Base-by-base conservation (phyloP, 345 rosid genomes). In the Populus ilicifolia region DNA sequence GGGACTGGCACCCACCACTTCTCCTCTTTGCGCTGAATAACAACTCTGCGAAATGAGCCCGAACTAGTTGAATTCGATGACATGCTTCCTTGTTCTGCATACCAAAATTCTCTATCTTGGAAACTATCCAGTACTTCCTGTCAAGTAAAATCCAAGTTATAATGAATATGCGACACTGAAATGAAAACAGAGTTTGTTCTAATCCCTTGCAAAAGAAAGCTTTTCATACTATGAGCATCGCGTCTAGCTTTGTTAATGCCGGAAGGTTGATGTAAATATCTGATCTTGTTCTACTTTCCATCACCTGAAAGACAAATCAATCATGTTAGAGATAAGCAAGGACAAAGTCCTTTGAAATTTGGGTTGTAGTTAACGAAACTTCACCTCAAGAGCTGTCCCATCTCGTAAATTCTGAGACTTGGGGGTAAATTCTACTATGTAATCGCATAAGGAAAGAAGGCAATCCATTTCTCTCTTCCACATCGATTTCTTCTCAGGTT, bases 1-100 rank as follows among this genome's bases (percentile, higher is more conserved):
- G 99, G 98, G 71, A 94, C 89, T 1, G 98, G 99, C 62, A 96
- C 79, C 98, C 99, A 94, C 99, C 99, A 96, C 85, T 94, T 94
- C 84, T 96, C 98, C 67, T 96, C 98, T 73, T 88, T 89, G 64
- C 93, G 84, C 74, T 90, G 93, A 71, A 91, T 84, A 72, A 90
- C 71, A 27, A 90, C 88, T 81, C 89, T 90, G 9, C 96, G 85
- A 67, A 91, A 93, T 0, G 98, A 93, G 70, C 89, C 96, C 11
- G 96, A 86, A 50, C 82, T 89, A 5, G 89, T 87, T 5, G 97
- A 93, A 69, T 88, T 93, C 29, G 92, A 84, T 0, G 94, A 88
- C 81, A 86, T 74, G 80, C 93, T 91, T 29, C 99, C 98, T 68
- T 90, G 89, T 73, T 96, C 98, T 79, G 91, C 94, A 72, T 96